Percentiles rank a stretch among this genome's conserved stretches.
Conservation (phyloP, 2,329 filamentous ascomycete genomes). For the Hypoxylon sp. region DNA sequence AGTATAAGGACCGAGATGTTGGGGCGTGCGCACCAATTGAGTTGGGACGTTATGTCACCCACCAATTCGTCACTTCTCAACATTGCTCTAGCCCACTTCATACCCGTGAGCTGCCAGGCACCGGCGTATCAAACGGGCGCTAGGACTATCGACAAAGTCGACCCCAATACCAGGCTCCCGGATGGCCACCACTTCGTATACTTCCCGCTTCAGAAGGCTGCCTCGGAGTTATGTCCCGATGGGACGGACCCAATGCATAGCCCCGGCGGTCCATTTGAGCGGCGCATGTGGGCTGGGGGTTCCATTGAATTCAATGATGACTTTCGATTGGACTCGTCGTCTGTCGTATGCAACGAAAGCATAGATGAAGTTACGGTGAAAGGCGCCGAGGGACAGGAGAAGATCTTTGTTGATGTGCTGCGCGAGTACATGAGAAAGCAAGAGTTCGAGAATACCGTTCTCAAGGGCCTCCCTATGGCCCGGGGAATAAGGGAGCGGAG, state of each 20-base stretch:
- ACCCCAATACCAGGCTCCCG: constrained; percentile 61
- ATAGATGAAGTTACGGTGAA: constrained; percentile 59
- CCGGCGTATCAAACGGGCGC: constrained; percentile 52
- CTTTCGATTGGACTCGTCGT: constrained; percentile 59
- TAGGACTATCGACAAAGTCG: constrained; percentile 1
- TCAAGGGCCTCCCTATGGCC: constrained; percentile 28
- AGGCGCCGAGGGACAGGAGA: constrained; percentile 57
- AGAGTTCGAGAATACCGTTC: constrained; percentile 39
- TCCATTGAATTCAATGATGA: constrained; percentile 68
- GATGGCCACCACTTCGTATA: constrained; percentile 87
- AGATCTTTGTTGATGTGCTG: constrained; percentile 67
- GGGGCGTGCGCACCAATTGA: constrained; percentile 46
- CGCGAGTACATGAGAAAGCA: constrained; percentile 59
- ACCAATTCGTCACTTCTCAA: constrained; percentile 76
- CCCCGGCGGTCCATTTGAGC: constrained; percentile 78
- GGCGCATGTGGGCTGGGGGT: constrained; percentile 93
- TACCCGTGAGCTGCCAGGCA: constrained; percentile 57
- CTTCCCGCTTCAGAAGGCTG: constrained; percentile 79
- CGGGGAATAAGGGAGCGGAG: constrained; percentile 62
- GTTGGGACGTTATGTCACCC: constrained; percentile 62
- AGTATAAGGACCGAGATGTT: constrained; percentile 49
- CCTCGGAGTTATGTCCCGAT: constrained; percentile 78
- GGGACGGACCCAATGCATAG: constrained; percentile 86
- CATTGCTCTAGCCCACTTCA: constrained; percentile 70
- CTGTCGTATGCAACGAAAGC: constrained; percentile 62